Evolutionary conservation across 1,139 yeast species (phyloP), one percentile per base, ranked within the genome.

Genomic region (Suhomyces guaymorum): DNA sequence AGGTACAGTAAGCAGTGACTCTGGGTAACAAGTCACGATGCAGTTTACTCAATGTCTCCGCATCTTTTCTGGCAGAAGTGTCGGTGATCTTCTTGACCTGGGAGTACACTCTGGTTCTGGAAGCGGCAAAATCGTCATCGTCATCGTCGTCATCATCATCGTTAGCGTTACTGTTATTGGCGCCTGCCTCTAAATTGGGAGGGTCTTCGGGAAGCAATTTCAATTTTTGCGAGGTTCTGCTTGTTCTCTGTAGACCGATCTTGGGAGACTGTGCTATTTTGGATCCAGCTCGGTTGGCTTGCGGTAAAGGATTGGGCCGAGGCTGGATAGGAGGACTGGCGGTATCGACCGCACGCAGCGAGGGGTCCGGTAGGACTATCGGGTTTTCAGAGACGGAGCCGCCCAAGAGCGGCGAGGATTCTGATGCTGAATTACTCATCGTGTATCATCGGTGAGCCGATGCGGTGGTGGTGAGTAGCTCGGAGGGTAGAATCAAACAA

Each of bases 1-100:
- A 89, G 0, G 97, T 90, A 62, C 97, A 90, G 56, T 89, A 92
- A 0, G 96, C 96, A 0, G 97, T 90, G 2, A 90, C 97, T 48
- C 98, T 68, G 1, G 98, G 95, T 35, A 85, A 66, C 34, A 83
- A 60, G 30, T 82, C 84, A 41, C 98, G 71, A 55, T 92, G 97
- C 47, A 86, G 85, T 54, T 89, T 90, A 5, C 97, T 96, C 40
- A 92, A 67, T 26, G 90, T 77, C 55, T 89, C 97, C 1, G 98
- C 98, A 68, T 92, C 97, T 47, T 82, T 83, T 46, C 97, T 69
- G 0, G 98, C 97, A 1, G 94, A 83, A n/a, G 84, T 75, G 45
- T 92, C 97, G 26, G 84, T 88, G 45, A 90, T 90, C 40, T 86
- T 73, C 37, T 83, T 81, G 9, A 87, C 89, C 49, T 87, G 95